phyloP scores from a whole-genome alignment of 768 basidiomycete genomes.

The Suillus placidus region DNA sequence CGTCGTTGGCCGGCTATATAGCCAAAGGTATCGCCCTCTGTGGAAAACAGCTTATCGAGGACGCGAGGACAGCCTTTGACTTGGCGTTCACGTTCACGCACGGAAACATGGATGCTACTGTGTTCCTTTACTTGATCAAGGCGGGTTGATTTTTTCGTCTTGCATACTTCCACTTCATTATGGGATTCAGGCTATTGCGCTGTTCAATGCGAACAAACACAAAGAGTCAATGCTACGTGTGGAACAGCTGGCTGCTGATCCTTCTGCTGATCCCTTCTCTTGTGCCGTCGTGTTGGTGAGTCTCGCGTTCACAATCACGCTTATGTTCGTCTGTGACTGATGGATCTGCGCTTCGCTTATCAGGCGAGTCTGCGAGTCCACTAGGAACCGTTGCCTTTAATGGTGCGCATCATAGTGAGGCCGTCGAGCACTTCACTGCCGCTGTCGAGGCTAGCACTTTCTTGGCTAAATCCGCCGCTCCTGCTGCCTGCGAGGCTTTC shows the following conservation, averaged over 20 bases:
- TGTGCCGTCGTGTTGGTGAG: background rate
- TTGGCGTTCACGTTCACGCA: background rate
- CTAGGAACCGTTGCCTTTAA: background rate
- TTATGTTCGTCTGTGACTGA: background rate
- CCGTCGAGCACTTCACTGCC: background rate
- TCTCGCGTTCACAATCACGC: background rate
- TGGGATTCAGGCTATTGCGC: background rate
- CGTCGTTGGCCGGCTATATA: background rate
- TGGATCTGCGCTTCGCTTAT: background rate
- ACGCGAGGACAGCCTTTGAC: background rate
- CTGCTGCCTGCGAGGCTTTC: background rate
- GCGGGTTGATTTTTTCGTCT: background rate
- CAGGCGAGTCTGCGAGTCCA: background rate
- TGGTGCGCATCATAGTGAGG: background rate
- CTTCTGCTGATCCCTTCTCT: background rate
- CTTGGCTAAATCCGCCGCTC: background rate
- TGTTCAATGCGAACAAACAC: background rate
- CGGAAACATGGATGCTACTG: background rate
- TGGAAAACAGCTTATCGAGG: background rate
- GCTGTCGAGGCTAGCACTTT: background rate
- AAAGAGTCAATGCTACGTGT: background rate
- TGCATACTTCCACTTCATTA: background rate
- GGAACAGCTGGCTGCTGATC: background rate
- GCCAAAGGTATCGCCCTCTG: background rate
- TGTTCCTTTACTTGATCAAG: background rate